phyloP scores from a whole-genome alignment of 805 yeast genomes.

The Candida piceae region DNA sequence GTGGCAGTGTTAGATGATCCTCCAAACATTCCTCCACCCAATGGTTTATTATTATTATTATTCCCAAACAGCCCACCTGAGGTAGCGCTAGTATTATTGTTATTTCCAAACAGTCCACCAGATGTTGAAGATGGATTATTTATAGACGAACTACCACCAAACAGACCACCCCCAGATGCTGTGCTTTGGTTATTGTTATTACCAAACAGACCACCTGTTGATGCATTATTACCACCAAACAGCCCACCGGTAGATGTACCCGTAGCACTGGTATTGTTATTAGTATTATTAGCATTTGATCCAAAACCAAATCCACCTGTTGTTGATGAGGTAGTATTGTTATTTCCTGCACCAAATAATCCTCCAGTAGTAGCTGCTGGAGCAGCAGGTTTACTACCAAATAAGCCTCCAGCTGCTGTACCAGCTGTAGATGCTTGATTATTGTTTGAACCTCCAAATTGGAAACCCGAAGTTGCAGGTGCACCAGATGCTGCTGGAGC shows the following conservation, averaged over 20 bases:
- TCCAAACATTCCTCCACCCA: constrained; percentile 27
- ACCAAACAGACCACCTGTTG: constrained; percentile 34
- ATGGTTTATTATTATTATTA: constrained; percentile 14
- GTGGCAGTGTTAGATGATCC: constrained; percentile 8
- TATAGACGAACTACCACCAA: constrained; percentile 1
- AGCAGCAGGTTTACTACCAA: constrained; percentile 4
- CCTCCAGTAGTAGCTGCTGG: constrained; percentile 3
- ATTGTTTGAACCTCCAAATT: constrained; percentile 7
- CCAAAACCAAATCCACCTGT: neutral
- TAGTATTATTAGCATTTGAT: neutral
- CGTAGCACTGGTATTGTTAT: neutral
- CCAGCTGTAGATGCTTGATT: constrained; percentile 5
- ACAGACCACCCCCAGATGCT: constrained; percentile 3
- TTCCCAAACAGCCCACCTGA: constrained; percentile 23
- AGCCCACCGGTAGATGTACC: constrained; percentile 11
- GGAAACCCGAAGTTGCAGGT: neutral
- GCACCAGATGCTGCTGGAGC: constrained; percentile 4
- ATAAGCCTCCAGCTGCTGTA: neutral
- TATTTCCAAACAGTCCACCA: constrained; percentile 17
- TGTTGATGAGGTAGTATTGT: neutral
- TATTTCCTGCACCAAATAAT: constrained; percentile 1
- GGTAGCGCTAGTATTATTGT: constrained; percentile 6
- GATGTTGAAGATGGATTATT: neutral
- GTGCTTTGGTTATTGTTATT: constrained; percentile 9
- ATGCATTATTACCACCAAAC: constrained; percentile 17